Evolutionary conservation across 306 rosid species (phyloP).

Genomic region (Lithocarpus polystachyus): DNA sequence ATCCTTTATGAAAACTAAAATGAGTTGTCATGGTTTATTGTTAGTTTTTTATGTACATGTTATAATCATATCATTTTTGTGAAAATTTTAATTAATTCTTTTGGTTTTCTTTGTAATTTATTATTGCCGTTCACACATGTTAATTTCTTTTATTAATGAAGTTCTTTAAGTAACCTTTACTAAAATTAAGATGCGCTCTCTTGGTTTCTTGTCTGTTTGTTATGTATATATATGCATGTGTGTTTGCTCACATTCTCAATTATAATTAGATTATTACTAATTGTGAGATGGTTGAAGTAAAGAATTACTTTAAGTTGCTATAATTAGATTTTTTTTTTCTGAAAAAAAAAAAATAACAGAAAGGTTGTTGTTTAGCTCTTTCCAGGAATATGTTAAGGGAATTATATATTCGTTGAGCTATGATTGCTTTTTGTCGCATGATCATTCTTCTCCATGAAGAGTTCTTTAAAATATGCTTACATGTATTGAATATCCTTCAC

Average conservation of each 20-base stretch:
- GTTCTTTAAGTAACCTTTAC: background rate
- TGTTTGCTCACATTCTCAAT: background rate
- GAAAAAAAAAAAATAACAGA: no score
- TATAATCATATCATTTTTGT: no score
- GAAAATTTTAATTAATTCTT: background rate
- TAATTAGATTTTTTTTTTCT: background rate
- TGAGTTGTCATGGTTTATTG: background rate
- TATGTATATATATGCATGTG: background rate
- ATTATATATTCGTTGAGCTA: background rate
- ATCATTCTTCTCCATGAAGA: background rate
- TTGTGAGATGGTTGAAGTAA: background rate
- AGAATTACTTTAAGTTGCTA: background rate
- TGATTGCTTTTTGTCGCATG: background rate
- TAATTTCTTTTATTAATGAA: no score
- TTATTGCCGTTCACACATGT: background rate
- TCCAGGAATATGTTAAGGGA: no score
- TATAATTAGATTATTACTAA: background rate
- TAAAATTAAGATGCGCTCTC: background rate
- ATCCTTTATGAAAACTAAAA: background rate
- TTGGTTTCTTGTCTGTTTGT: background rate
- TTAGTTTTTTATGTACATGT: background rate
- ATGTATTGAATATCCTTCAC: background rate
- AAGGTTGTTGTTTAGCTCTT: no score
- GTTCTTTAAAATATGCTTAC: background rate
- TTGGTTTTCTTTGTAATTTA: background rate